Base-by-base conservation (phyloP, 2,329 filamentous ascomycete species). In the Raffaelea ambrosiae region DNA sequence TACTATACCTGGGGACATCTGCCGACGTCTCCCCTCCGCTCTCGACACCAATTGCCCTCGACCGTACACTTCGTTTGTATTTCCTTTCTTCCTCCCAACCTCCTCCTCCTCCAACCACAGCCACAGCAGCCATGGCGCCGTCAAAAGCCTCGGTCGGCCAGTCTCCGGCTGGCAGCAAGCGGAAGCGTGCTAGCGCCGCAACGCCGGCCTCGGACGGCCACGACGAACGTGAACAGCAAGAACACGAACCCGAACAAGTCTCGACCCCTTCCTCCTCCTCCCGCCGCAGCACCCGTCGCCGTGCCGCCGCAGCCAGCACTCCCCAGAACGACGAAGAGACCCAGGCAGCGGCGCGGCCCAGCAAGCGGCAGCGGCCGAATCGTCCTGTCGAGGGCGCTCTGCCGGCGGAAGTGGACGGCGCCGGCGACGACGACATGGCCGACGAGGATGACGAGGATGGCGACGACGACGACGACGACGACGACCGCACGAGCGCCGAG, bases 351-450 rank as follows among this genome's bases (percentile, higher is more conserved):
- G 73, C 77, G 58, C 82, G 82, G 40, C 79, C 87, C 52, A 71
- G 74, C 41, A 95, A 95, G 73, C 82, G 90, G 54, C 81, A 86
- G 57, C 83, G 89, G 55, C 80, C 83, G 63, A 85, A 83, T 65
- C 72, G 35, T 73, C 39, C 70, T 74, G 49, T 68, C 68, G 50
- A 57, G 60, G 51, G 66, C 69, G 51, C 61, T 66, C 48, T 63
- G 62, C 47, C 66, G 75, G 74, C 51, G 71, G 83, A 81, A 58
- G 83, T 86, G 67, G 80, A 80, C 40, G 84, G 79, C 47, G 79
- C 83, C 63, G 79, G 73, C 47, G 85, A 81, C 62, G 67, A 73
- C 58, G 82, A 86, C 62, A 84, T 84, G 55, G 81, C 81, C 21
- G 42, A 44, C 22, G 41, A 31, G 8, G 48, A 41, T 22, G 42